Percentiles rank a stretch among this genome's conserved stretches.
These are phyloP conservation scores for Hyaloscypha finlandica DNA, from an alignment of 495 filamentous ascomycete species.

Conservation along the genomic window DNA sequence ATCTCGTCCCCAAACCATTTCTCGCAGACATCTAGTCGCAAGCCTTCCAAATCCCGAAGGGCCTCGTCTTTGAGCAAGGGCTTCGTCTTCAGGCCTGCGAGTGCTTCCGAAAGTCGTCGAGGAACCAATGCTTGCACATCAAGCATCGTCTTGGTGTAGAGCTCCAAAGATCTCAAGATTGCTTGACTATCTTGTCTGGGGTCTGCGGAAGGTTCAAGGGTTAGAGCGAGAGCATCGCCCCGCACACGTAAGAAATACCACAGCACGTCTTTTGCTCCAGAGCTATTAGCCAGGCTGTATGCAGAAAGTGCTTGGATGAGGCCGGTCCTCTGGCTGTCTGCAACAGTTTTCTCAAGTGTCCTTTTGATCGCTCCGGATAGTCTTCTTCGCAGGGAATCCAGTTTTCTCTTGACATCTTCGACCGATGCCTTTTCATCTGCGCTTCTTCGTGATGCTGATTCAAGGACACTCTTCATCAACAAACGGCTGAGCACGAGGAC, in stretches of 20 bases:
- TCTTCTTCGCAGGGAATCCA: slow-evolving; percentile 60
- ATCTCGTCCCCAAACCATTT: slow-evolving; percentile 85
- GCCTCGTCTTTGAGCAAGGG: slow-evolving; percentile 70
- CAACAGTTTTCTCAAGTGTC: slow-evolving; percentile 54
- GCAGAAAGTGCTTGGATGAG: slow-evolving; percentile 76
- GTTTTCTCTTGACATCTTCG: slow-evolving; percentile 60
- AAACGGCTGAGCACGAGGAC: slow-evolving; percentile 75
- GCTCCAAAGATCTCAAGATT: slow-evolving; percentile 61
- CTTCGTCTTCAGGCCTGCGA: slow-evolving; percentile 67
- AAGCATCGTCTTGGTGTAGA: slow-evolving; percentile 77
- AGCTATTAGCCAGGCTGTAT: slow-evolving; percentile 80
- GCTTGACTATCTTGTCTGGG: slow-evolving; percentile 39
- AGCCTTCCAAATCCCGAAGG: slow-evolving; percentile 62
- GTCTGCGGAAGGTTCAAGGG: slow-evolving; percentile 47
- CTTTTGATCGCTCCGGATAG: slow-evolving; percentile 69
- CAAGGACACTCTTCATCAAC: slow-evolving; percentile 65
- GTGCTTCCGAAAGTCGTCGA: slow-evolving; percentile 65
- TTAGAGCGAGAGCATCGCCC: slow-evolving; percentile 60
- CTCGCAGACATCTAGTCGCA: slow-evolving; percentile 80
- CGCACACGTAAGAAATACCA: slow-evolving; percentile 79
- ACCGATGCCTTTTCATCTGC: slow-evolving; percentile 47
- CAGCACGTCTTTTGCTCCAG: slow-evolving; percentile 77
- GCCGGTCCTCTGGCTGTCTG: slow-evolving; percentile 39
- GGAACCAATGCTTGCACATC: slow-evolving; percentile 77
- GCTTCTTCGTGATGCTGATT: slow-evolving; percentile 44